Base-by-base conservation (phyloP, 345 rosid genomes). In the Passiflora organensis region DNA sequence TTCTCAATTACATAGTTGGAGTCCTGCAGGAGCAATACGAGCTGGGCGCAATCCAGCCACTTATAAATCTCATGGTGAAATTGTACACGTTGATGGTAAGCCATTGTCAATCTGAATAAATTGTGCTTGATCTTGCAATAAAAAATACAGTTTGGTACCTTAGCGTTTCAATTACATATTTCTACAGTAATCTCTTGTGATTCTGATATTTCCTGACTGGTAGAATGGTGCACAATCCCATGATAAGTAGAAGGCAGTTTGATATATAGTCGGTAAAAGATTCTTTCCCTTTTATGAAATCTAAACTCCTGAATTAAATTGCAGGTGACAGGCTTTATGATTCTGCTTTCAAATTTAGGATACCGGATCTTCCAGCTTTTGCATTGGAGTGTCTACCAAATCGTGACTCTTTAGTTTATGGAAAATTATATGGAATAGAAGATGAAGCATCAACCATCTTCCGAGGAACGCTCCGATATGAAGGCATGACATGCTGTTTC, bases 381-480 rank as follows among this genome's bases (percentile, higher is more conserved):
- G 96, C 96, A 55, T 67, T 91, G 61, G 98, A 91, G 67, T 91
- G 90, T 70, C 69, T 91, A 55, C 90, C 98, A 2, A 91, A 87
- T 60, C 93, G 95, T 10, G 77, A 91, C 70, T 87, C 98, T 12
- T 68, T 91, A 70, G 72, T 81, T 58, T 87, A 87, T 28, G 96
- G 88, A 19, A 81, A 87, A 32, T 39, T 72, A 11, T 91, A 91
- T 68, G 82, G 96, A 59, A 91, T 91, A 43, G 76, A 56, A 58
- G 53, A 76, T 20, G 95, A 91, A 75, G 95, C 98, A 44, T 76
- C 85, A 36, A 83, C 95, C 12, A 66, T 91, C 57, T 91, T 87
- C 46, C 96, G 98, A 32, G 96, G 90, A 68, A 91, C 96, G 1
- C 87, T 91, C 42, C 90, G 96, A 67, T 91, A 91, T 53, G 95